A percentile compares a stretch with the other conserved stretches of the same genome.
phyloP scores from a whole-genome alignment of 2,329 filamentous ascomycete genomes.

The Paraconiothyrium brasiliense region DNA sequence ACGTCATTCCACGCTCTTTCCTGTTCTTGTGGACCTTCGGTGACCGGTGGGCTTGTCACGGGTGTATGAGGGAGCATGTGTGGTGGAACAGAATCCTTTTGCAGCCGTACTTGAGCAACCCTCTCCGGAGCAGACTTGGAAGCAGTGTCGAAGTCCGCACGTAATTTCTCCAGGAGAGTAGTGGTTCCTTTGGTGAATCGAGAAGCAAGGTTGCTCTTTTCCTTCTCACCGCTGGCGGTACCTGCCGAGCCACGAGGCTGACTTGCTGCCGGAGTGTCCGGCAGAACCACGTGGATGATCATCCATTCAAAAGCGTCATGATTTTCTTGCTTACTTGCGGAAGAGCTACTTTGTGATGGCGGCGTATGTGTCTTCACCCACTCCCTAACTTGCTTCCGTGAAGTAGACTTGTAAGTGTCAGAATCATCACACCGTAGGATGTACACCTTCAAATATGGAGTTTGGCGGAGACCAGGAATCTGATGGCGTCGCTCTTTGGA shows the following conservation, averaged over 20 bases:
- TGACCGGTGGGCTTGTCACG: conserved; percentile 42
- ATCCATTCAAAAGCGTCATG: conserved; percentile 98
- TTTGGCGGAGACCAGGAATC: conserved; percentile 90
- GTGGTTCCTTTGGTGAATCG: conserved; percentile 82
- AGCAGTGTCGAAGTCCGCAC: conserved; percentile 85
- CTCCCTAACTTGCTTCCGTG: conserved; percentile 81
- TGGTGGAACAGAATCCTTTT: conserved; percentile 57
- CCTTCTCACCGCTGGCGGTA: conserved; percentile 65
- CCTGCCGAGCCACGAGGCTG: conserved; percentile 72
- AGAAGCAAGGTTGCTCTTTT: conserved; percentile 71
- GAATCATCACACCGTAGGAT: conserved; percentile 94
- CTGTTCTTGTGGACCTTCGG: conserved; percentile 78
- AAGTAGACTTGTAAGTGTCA: conserved; percentile 85
- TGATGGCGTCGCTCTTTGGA: conserved; percentile 79
- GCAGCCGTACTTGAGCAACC: conserved; percentile 84
- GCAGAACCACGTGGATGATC: conserved; percentile 89
- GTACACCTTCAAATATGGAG: conserved; percentile 91
- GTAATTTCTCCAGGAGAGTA: conserved; percentile 87
- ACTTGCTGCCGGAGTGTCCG: conserved; percentile 81
- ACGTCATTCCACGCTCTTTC: conserved; percentile 86
- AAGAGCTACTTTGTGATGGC: conserved; percentile 62
- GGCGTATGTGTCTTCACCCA: conserved; percentile 84
- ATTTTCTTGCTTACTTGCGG: conserved; percentile 77
- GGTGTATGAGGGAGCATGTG: conserved; percentile 56
- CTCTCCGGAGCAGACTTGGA: conserved; percentile 78